These are phyloP conservation scores for Pseudonectria foliicola DNA, from an alignment of 2,329 filamentous ascomycete genomes.

Conservation along the genomic window DNA sequence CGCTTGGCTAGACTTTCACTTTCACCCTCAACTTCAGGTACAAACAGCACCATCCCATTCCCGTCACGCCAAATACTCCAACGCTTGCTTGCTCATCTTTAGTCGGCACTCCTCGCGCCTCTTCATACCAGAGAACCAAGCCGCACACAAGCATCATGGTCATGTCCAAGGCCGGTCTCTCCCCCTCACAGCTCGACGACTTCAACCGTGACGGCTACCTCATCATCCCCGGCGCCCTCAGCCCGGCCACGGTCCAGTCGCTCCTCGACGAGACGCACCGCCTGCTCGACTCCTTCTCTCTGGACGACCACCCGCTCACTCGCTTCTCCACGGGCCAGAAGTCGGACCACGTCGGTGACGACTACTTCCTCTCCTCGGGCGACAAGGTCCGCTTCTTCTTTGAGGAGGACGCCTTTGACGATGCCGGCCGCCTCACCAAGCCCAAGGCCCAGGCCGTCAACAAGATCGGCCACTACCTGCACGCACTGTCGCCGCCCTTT, in stretches of 20 bases:
- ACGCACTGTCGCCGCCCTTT: constrained; percentile 62
- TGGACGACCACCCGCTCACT: constrained; percentile 86
- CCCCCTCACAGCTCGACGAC: constrained; percentile 58
- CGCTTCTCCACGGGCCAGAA: constrained; percentile 80
- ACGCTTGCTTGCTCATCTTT: too few relatives aligned
- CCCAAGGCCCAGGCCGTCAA: constrained; percentile 84
- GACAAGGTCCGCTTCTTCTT: constrained; percentile 97
- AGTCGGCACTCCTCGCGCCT: too few relatives aligned
- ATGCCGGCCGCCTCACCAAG: constrained; percentile 57
- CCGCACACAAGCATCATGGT: constrained; percentile 9
- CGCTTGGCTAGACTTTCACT: too few relatives aligned
- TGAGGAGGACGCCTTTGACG: constrained; percentile 82
- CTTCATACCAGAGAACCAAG: background rate
- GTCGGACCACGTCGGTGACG: constrained; percentile 77
- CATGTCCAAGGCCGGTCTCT: constrained; percentile 47
- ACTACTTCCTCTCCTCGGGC: constrained; percentile 85
- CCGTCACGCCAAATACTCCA: too few relatives aligned
- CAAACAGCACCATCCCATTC: background rate
- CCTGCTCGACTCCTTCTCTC: constrained; percentile 67
- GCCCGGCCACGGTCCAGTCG: constrained; percentile 53
- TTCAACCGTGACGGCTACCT: constrained; percentile 87
- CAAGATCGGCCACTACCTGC: constrained; percentile 75
- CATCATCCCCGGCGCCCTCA: constrained; percentile 72
- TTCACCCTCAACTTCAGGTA: too few relatives aligned
- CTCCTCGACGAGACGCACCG: constrained; percentile 68